Evolutionary conservation across 768 basidiomycete species (phyloP).

Genomic region (Cystobasidium ongulense): DNA sequence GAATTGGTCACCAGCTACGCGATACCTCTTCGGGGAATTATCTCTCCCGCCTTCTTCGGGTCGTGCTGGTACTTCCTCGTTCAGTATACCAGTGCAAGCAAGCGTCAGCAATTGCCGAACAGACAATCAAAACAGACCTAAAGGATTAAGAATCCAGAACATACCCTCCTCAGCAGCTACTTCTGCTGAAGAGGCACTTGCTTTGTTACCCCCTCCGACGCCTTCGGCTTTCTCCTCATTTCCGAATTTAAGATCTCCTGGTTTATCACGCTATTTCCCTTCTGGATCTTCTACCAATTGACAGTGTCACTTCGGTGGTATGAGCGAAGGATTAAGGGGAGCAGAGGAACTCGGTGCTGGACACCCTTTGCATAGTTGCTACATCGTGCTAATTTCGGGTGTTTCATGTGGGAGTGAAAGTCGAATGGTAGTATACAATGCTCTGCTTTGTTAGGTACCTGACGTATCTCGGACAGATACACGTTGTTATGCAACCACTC

Average conservation of each 20-base stretch:
- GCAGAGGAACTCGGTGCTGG: too few relatives aligned
- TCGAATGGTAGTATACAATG: too few relatives aligned
- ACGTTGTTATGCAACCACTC: too few relatives aligned
- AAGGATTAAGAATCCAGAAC: too few relatives aligned
- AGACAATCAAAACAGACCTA: too few relatives aligned
- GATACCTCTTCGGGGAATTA: slow-evolving; percentile 1
- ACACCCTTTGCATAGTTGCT: too few relatives aligned
- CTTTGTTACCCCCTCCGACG: background rate
- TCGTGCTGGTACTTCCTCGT: background rate
- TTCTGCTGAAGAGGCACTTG: background rate
- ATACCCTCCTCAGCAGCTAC: background rate
- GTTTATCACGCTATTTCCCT: background rate
- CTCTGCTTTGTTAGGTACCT: too few relatives aligned
- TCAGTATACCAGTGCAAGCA: slow-evolving; percentile 6
- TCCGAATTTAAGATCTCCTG: slow-evolving; percentile 2
- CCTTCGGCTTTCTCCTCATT: slow-evolving; percentile 5
- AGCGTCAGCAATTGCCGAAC: background rate
- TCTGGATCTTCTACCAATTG: background rate
- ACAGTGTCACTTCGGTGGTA: too few relatives aligned
- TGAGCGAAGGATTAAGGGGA: too few relatives aligned
- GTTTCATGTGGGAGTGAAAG: too few relatives aligned
- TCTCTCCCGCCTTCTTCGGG: background rate
- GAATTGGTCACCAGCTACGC: slow-evolving; percentile 4
- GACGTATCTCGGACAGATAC: too few relatives aligned
- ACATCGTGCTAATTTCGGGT: too few relatives aligned